A percentile compares a stretch with the other conserved stretches of the same genome.
Conservation (phyloP, 192 early-diverging fungal genomes). For the Podila horticola region DNA sequence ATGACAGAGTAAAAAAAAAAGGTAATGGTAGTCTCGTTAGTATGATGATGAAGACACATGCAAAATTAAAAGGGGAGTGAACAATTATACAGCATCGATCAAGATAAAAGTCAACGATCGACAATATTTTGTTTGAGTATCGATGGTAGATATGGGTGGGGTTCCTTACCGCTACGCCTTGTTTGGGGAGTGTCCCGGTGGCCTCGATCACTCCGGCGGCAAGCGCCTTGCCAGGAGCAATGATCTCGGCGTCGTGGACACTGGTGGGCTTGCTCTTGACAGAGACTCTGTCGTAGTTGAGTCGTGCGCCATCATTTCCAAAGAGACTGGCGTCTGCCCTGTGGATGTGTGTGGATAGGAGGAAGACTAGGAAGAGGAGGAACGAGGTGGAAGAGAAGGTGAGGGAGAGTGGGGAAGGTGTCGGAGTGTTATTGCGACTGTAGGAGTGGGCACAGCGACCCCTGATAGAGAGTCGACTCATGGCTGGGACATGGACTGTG, state of each 20-base stretch:
- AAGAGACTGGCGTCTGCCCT: constrained; percentile 18
- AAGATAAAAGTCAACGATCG: too few relatives aligned
- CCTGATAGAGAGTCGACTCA: neutral
- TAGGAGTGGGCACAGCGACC: neutral
- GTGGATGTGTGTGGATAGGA: neutral
- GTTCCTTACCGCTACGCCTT: constrained; percentile 23
- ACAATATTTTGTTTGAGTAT: neutral
- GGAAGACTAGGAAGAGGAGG: constrained; percentile 3
- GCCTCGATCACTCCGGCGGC: constrained; percentile 19
- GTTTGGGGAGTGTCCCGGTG: constrained; percentile 19
- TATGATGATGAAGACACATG: too few relatives aligned
- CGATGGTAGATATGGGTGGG: neutral
- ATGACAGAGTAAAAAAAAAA: neutral
- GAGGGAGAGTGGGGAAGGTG: neutral
- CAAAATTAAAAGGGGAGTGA: too few relatives aligned
- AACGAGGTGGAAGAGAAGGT: neutral
- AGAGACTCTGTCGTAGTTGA: constrained; percentile 31
- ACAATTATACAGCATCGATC: too few relatives aligned
- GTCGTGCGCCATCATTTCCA: constrained; percentile 6
- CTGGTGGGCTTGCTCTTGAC: neutral
- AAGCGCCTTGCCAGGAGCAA: constrained; percentile 14
- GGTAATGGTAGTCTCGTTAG: too few relatives aligned
- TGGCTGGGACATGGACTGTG: neutral
- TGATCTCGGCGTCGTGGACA: constrained; percentile 6
- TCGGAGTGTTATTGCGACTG: neutral